These are phyloP conservation scores for Arctostaphylos glauca DNA, from an alignment of 148 eudicot genomes.

Conservation along the genomic window DNA sequence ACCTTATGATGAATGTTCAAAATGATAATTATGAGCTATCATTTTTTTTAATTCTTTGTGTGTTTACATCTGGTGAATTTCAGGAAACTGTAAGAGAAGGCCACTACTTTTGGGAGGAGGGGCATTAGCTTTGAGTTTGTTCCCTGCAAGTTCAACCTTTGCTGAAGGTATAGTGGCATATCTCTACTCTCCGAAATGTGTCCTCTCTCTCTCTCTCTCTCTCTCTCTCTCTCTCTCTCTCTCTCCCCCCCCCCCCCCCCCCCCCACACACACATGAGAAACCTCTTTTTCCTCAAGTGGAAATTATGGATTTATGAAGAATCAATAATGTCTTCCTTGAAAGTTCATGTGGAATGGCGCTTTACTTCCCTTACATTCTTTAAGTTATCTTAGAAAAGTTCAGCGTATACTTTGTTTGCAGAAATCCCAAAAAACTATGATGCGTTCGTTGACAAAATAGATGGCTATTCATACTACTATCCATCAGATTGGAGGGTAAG, in stretches of 20 bases:
- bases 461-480: conserved; percentile 85
- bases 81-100: conserved; percentile 53
- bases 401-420: conserved; percentile 20
- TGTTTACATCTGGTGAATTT: conserved; percentile 21
- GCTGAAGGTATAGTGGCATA: conserved; percentile 50
- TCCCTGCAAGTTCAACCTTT: conserved; percentile 40
- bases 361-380: conserved; percentile 45
- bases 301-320: neutral
- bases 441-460: conserved; percentile 64
- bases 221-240: no score
- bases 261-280: no score
- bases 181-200: neutral
- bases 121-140: conserved; percentile 42
- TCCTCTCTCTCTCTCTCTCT: no score
- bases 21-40: neutral
- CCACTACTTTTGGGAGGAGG: conserved; percentile 54
- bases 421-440: conserved; percentile 31
- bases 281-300: neutral
- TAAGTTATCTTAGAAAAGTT: conserved; percentile 55
- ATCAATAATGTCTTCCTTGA: conserved; percentile 11
- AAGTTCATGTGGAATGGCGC: neutral
- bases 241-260: no score
- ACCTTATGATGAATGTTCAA: neutral
- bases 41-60: neutral
- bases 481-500: conserved; percentile 98